A percentile compares a stretch with the other conserved stretches of the same genome.
phyloP scores from a whole-genome alignment of 2,329 filamentous ascomycete species.

The Calcarisporium arbuscula region DNA sequence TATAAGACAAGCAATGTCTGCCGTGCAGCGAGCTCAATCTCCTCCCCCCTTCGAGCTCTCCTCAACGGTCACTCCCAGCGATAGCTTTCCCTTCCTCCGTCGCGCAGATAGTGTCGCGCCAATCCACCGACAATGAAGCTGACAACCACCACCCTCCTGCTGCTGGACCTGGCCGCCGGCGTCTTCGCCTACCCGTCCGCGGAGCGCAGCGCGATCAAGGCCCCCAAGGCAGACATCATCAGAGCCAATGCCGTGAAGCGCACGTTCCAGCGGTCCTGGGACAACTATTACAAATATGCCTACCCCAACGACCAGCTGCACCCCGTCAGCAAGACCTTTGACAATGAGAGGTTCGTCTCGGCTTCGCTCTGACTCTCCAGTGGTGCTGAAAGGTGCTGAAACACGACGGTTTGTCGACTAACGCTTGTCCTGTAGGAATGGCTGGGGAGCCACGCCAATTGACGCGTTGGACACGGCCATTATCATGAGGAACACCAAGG shows the following conservation, averaged over 20 bases:
- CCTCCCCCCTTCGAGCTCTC: too few relatives aligned
- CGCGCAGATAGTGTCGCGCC: too few relatives aligned
- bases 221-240: conserved; percentile 23
- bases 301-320: conserved; percentile 72
- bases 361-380: too few relatives aligned
- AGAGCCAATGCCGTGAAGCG: conserved; percentile 58
- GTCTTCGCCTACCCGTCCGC: conserved; percentile 5
- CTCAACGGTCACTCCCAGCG: too few relatives aligned
- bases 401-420: neutral
- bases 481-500: conserved; percentile 63
- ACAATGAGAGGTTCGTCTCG: conserved; percentile 59
- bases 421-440: conserved; percentile 49
- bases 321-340: conserved; percentile 58
- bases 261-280: conserved; percentile 65
- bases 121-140: too few relatives aligned
- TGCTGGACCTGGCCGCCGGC: conserved; percentile 6
- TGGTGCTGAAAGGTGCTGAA: neutral
- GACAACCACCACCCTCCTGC: too few relatives aligned
- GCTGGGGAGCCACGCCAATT: conserved; percentile 78
- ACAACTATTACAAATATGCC: conserved; percentile 66
- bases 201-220: neutral
- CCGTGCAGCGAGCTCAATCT: too few relatives aligned
- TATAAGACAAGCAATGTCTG: too few relatives aligned
- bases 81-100: too few relatives aligned
- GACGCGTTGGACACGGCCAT: conserved; percentile 76